Base-by-base conservation (phyloP, 1,284 basidiomycete genomes). In the Lignosus rhinocerotis region DNA sequence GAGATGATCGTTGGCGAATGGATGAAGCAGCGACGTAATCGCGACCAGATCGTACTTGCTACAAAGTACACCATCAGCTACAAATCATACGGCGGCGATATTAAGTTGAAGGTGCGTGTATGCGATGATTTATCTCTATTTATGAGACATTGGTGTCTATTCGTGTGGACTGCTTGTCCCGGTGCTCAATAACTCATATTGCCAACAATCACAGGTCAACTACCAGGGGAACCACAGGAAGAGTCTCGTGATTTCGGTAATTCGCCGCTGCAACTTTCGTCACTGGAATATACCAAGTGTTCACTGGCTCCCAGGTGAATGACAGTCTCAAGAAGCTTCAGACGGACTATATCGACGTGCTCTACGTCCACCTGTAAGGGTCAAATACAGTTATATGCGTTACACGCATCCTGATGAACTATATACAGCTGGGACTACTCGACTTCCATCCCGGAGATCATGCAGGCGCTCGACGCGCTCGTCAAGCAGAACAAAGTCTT, bases 371-470 rank as follows among this genome's bases (percentile, higher is more conserved):
- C 36, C 42, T 59, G 61, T 63, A 32, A 17, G 56, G 82, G 66
- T 64, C 17, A 80, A 30, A 19, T 19, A 2, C n/a, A 5, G 19
- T 16, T 25, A 17, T 19, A 12, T 4, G 7, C 43, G n/a, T 19
- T 10, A 14, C 7, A 30, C 4, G 16, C 10, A 43, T 30, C 19
- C 19, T 41, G 17, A 47, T 46, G 6, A n/a, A 31, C 6, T 16
- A 8, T 6, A 21, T 80, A 4, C 25, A 81, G 77, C 73, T 82
- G 78, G 79, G 80, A 83, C 66, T 83, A 65, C 61, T 73, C 76
- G 11, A 83, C 83, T 11, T 76, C 76, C 33, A 72, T 85, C 55
- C 79, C 81, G 57, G 84, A 86, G 66, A 71, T 85, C 21, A 85
- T 86, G 83, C 70, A 73, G 55, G 65, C 65, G 6, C 70, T 78